Conservation (phyloP, 169 alveolate species). For the Cryptosporidium muris region DNA sequence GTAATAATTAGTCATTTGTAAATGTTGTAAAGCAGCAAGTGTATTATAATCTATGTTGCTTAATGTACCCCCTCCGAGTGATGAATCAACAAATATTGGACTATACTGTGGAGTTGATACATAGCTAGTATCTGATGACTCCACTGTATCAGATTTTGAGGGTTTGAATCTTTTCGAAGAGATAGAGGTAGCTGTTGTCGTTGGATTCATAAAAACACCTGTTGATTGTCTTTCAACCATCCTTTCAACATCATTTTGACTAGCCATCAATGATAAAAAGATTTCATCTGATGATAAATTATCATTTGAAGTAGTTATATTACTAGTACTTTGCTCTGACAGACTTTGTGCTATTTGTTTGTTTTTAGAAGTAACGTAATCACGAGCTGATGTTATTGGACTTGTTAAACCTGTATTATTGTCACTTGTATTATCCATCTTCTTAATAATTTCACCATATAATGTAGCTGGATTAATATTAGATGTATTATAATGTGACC, state of each 20-base stretch:
- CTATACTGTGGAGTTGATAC: constrained; percentile 14
- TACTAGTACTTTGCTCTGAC: background rate
- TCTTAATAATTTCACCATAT: constrained; percentile 64
- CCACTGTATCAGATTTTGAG: constrained; percentile 57
- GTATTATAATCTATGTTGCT: constrained; percentile 59
- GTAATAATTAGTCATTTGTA: constrained; percentile 65
- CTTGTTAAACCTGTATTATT: constrained; percentile 29
- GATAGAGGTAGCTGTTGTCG: constrained; percentile 44
- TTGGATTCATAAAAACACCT: constrained; percentile 35
- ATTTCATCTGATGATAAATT: constrained; percentile 57
- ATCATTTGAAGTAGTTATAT: constrained; percentile 13
- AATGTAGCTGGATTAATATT: constrained; percentile 66
- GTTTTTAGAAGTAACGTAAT: constrained; percentile 45
- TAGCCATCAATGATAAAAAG: constrained; percentile 35
- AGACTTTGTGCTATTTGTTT: constrained; percentile 8
- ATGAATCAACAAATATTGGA: constrained; percentile 36
- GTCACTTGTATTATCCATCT: constrained; percentile 41
- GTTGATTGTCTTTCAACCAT: constrained; percentile 56
- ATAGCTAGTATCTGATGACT: constrained; percentile 33
- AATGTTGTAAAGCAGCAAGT: constrained; percentile 54
- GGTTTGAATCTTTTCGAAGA: constrained; percentile 64
- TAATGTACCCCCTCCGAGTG: constrained; percentile 12
- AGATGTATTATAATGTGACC: constrained; percentile 70
- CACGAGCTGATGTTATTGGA: constrained; percentile 67
- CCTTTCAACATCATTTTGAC: constrained; percentile 50